Evolutionary conservation across 139 green algal species (phyloP).

Genomic region (Chlamydomonas incerta): DNA sequence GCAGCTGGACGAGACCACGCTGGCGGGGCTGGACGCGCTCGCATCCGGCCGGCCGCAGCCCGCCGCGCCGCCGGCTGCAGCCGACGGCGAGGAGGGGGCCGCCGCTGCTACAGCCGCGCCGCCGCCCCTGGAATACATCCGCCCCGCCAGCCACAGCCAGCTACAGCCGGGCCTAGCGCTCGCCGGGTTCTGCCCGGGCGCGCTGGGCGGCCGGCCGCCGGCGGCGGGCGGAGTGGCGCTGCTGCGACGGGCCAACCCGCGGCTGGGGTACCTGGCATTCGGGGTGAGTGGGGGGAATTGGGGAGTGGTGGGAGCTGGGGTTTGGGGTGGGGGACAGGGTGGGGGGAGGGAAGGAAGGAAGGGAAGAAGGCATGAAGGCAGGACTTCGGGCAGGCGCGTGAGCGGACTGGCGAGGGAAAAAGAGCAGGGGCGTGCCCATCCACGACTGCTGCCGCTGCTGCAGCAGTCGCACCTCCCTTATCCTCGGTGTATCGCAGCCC

Average conservation of each 20-base stretch:
- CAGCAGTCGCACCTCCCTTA: no score
- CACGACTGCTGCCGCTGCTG: no score
- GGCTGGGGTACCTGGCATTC: slow-evolving; percentile 31
- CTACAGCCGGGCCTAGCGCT: slow-evolving; percentile 47
- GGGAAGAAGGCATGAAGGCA: no score
- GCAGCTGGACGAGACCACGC: slow-evolving; percentile 1
- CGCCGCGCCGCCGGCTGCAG: not conserved
- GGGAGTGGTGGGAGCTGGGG: no score
- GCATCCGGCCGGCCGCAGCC: not conserved
- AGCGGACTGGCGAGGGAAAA: no score
- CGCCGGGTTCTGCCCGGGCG: slow-evolving; percentile 48
- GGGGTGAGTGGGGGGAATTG: not conserved
- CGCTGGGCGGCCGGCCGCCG: slow-evolving; percentile 16
- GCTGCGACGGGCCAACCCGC: slow-evolving; percentile 35
- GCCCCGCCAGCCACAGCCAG: not conserved
- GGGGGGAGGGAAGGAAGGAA: no score
- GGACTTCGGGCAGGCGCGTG: no score
- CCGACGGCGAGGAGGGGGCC: not conserved
- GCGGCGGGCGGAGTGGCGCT: not conserved
- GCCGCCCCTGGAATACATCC: slow-evolving; percentile 12
- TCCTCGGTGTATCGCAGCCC: no score
- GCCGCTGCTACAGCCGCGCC: not conserved
- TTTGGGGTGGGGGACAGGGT: no score
- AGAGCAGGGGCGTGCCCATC: no score
- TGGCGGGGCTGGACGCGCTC: slow-evolving; percentile 3